These are phyloP conservation scores for Hirsutella thompsonii DNA, from an alignment of 2,329 filamentous ascomycete genomes.

Conservation along the genomic window DNA sequence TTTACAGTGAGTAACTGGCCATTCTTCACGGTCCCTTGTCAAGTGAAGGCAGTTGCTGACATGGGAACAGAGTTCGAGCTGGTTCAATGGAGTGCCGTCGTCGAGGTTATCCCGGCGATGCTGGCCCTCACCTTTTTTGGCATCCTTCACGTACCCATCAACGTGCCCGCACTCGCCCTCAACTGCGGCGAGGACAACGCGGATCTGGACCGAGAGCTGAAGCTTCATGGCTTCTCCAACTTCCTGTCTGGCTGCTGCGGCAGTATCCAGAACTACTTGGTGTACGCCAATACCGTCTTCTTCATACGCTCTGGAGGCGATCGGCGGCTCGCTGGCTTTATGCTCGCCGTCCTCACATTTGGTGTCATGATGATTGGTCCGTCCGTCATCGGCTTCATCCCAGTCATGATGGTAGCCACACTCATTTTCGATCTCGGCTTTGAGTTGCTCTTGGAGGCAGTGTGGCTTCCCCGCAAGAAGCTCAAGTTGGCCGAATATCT, in stretches of 20 bases:
- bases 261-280: slow-evolving; percentile 92
- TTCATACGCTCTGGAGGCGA: slow-evolving; percentile 91
- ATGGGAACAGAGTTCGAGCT: slow-evolving; percentile 54
- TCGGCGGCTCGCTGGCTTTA: slow-evolving; percentile 70
- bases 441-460: slow-evolving; percentile 76
- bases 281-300: slow-evolving; percentile 94
- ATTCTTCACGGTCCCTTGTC: too few relatives aligned
- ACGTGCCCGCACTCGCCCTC: slow-evolving; percentile 84
- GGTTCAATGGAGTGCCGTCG: slow-evolving; percentile 72
- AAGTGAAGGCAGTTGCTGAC: slow-evolving; percentile 8
- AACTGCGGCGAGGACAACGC: slow-evolving; percentile 87
- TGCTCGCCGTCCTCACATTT: slow-evolving; percentile 70
- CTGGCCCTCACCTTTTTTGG: slow-evolving; percentile 96
- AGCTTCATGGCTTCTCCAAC: slow-evolving; percentile 88
- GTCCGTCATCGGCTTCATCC: slow-evolving; percentile 82
- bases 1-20: slow-evolving; percentile 57
- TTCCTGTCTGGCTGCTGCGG: slow-evolving; percentile 74
- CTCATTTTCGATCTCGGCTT: slow-evolving; percentile 93
- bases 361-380: slow-evolving; percentile 78
- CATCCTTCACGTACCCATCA: slow-evolving; percentile 93
- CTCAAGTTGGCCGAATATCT: slow-evolving; percentile 78
- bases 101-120: slow-evolving; percentile 85
- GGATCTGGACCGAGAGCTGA: slow-evolving; percentile 80
- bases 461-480: slow-evolving; percentile 81
- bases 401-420: slow-evolving; percentile 91